Percentiles rank a stretch among this genome's conserved stretches.
Evolutionary conservation across 192 early-diverging fungal genomes (phyloP).

Genomic region (Coemansia sp.): DNA sequence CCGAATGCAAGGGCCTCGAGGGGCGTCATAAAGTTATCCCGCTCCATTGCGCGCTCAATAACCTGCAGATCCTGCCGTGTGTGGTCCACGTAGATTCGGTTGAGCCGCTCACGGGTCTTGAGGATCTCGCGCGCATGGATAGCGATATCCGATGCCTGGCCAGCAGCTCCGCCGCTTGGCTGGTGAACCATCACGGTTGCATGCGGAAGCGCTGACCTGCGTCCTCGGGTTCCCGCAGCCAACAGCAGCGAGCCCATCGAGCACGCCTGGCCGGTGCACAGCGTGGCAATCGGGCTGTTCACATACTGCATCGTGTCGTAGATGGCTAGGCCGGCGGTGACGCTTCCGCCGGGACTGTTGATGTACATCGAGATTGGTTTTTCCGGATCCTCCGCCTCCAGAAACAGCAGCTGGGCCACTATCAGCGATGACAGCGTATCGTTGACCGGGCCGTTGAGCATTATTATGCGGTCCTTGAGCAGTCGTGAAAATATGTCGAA

Average conservation of each 20-base stretch:
- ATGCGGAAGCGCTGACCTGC: constrained; percentile 85
- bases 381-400: constrained; percentile 92
- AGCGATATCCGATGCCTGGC: constrained; percentile 95
- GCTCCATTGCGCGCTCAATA: constrained; percentile 88
- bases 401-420: constrained; percentile 91
- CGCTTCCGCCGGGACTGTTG: constrained; percentile 96
- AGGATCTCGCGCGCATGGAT: constrained; percentile 97
- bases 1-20: constrained; percentile 89
- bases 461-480: constrained; percentile 94
- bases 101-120: constrained; percentile 77
- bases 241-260: constrained; percentile 97
- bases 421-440: constrained; percentile 83
- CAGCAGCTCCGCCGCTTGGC: constrained; percentile 91
- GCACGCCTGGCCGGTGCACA: constrained; percentile 97
- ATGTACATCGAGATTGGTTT: constrained; percentile 96
- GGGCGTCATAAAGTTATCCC: constrained; percentile 94
- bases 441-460: constrained; percentile 90
- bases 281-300: constrained; percentile 87
- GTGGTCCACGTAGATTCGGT: constrained; percentile 85
- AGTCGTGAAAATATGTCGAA: constrained; percentile 98
- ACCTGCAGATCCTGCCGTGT: constrained; percentile 77
- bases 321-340: constrained; percentile 93
- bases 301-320: constrained; percentile 94
- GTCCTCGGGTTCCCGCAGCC: constrained; percentile 85
- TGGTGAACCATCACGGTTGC: constrained; percentile 98